Percentiles rank a stretch among this genome's conserved stretches.
Evolutionary conservation across 2,329 filamentous ascomycete species (phyloP).

Genomic region (Penicillium janthinellum): DNA sequence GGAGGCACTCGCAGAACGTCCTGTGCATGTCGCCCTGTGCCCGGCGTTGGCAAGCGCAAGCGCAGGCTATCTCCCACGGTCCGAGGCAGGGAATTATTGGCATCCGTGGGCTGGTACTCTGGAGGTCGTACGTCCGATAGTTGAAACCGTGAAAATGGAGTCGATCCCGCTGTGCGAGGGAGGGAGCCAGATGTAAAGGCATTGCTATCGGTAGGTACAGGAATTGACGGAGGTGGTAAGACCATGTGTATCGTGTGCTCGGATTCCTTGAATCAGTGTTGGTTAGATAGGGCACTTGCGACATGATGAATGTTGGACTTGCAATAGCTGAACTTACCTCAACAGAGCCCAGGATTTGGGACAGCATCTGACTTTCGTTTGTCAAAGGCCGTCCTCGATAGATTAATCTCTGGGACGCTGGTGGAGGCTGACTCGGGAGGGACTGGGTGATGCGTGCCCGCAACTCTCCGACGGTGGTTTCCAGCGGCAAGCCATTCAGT

Average conservation of each 20-base stretch:
- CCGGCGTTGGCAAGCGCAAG: neutral
- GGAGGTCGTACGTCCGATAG: too few relatives aligned
- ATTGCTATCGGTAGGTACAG: neutral
- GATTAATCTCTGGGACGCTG: slow-evolving; percentile 58
- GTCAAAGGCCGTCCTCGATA: slow-evolving; percentile 58
- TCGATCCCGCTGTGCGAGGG: neutral
- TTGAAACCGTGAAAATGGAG: neutral
- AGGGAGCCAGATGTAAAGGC: neutral
- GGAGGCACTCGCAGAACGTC: neutral
- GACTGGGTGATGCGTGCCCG: slow-evolving; percentile 54
- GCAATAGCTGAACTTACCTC: slow-evolving; percentile 44
- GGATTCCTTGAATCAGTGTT: slow-evolving; percentile 20
- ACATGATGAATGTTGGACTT: neutral
- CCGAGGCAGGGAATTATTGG: neutral
- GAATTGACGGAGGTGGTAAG: slow-evolving; percentile 37
- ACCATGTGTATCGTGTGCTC: slow-evolving; percentile 45
- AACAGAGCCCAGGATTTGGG: slow-evolving; percentile 53
- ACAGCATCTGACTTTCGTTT: slow-evolving; percentile 52
- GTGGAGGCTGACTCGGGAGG: slow-evolving; percentile 50
- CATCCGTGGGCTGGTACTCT: neutral
- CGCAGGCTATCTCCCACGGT: neutral
- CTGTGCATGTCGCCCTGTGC: neutral
- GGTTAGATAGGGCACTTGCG: neutral
- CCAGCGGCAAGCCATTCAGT: slow-evolving; percentile 39
- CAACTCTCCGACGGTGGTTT: slow-evolving; percentile 54